Conservation (phyloP, 352 stramenopile genomes). For the Lagenidium sp. region DNA sequence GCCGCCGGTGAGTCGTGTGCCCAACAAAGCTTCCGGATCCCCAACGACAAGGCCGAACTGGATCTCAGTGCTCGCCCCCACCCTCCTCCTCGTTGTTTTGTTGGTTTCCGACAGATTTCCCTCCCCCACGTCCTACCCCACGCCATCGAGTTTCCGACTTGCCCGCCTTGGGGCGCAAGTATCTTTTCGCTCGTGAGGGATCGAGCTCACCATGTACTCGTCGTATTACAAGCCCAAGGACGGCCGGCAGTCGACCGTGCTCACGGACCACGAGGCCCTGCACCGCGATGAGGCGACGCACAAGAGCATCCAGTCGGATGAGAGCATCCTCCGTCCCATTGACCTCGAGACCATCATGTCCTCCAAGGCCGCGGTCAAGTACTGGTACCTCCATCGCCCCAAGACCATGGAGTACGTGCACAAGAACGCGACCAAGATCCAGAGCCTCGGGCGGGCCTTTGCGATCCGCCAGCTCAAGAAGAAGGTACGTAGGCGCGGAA, state of each 20-base stretch:
- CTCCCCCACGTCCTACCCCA: too few relatives aligned
- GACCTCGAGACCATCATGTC: conserved; percentile 85
- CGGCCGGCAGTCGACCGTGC: conserved; percentile 55
- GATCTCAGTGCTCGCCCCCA: too few relatives aligned
- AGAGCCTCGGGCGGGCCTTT: conserved; percentile 67
- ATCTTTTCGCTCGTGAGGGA: too few relatives aligned
- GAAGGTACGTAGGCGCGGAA: conserved; percentile 15
- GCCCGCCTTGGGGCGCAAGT: too few relatives aligned
- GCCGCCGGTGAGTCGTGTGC: neutral
- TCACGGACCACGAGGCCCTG: conserved; percentile 79
- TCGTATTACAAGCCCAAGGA: conserved; percentile 79
- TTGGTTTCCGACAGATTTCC: too few relatives aligned
- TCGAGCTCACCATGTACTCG: conserved; percentile 59
- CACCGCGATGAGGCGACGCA: conserved; percentile 73
- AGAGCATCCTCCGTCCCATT: conserved; percentile 66
- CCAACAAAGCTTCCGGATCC: neutral
- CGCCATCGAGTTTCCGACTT: too few relatives aligned
- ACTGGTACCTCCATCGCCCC: conserved; percentile 82
- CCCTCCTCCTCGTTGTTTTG: too few relatives aligned
- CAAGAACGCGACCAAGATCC: conserved; percentile 84
- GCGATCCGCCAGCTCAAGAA: conserved; percentile 64
- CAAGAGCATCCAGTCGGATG: conserved; percentile 70
- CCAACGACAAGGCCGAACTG: too few relatives aligned
- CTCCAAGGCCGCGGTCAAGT: conserved; percentile 83
- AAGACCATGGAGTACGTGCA: conserved; percentile 88